Conservation (phyloP, 2,329 filamentous ascomycete species). For the Botryotinia convoluta region DNA sequence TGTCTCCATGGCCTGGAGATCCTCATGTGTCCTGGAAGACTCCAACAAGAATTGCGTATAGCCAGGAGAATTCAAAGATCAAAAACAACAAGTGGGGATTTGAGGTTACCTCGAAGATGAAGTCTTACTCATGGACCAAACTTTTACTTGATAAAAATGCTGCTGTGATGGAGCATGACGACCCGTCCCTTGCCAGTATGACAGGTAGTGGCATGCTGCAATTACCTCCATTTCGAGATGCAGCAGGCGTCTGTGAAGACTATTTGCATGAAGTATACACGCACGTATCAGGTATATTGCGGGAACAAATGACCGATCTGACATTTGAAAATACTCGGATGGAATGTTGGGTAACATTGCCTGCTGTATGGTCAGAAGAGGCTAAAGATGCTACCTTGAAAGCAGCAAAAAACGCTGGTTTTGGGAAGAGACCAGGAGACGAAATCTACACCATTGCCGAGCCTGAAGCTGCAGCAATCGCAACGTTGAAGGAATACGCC, state of each 20-base stretch:
- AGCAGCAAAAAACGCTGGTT: conserved; percentile 31
- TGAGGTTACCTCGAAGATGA: conserved; percentile 26
- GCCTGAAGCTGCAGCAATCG: conserved; percentile 33
- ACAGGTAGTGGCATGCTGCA: conserved; percentile 21
- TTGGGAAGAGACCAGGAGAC: conserved; percentile 24
- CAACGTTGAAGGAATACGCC: conserved; percentile 25
- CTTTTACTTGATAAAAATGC: conserved; percentile 32
- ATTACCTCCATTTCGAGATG: conserved; percentile 25
- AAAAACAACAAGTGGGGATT: conserved; percentile 31
- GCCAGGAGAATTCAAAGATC: conserved; percentile 23
- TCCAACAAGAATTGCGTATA: conserved; percentile 30
- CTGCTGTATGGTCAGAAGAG: conserved; percentile 33
- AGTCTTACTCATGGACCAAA: conserved; percentile 35
- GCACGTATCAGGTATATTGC: conserved; percentile 21
- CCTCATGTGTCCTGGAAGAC: conserved; percentile 23
- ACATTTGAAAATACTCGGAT: conserved; percentile 27
- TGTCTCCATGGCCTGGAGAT: conserved; percentile 28
- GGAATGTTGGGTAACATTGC: conserved; percentile 33
- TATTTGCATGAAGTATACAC: conserved; percentile 28
- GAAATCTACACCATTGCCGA: conserved; percentile 32
- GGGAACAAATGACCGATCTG: conserved; percentile 18
- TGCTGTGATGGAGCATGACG: conserved; percentile 22
- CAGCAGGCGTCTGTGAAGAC: conserved; percentile 29
- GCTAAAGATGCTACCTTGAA: conserved; percentile 30
- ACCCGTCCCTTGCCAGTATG: conserved; percentile 23